Conservation (phyloP, 2,329 filamentous ascomycete species). For the Metarhizium brunneum region DNA sequence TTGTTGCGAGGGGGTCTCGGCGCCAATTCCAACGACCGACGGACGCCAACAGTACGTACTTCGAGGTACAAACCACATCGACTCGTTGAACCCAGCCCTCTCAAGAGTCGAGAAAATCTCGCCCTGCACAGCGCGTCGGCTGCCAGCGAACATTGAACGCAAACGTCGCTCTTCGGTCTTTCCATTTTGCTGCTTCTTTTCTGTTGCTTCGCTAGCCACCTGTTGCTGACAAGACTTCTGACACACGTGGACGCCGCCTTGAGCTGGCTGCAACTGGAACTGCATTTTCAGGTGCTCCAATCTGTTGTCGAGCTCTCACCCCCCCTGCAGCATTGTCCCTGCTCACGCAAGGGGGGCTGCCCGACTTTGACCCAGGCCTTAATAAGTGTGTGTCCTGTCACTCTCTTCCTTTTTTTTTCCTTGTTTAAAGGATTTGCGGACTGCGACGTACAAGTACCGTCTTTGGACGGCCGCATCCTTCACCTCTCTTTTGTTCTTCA, state of each 20-base stretch:
- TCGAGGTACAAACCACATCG: background rate
- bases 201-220: background rate
- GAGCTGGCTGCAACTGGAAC: background rate
- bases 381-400: background rate
- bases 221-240: background rate
- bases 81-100: background rate
- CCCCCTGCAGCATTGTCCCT: conserved; percentile 3
- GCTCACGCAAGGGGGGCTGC: background rate
- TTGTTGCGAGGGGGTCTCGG: background rate
- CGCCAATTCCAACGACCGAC: background rate
- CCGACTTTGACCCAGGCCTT: background rate
- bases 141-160: too few species aligned
- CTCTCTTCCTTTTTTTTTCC: background rate
- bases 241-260: background rate
- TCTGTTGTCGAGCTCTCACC: background rate
- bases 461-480: background rate
- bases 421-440: background rate
- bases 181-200: background rate
- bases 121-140: background rate
- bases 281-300: background rate
- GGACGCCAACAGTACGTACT: too few species aligned
- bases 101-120: background rate
- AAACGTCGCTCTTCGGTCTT: background rate
- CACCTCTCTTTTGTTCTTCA: background rate
- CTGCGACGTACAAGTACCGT: background rate